Evolutionary conservation across 768 basidiomycete species (phyloP).

Genomic region (Glaciozyma martinii): DNA sequence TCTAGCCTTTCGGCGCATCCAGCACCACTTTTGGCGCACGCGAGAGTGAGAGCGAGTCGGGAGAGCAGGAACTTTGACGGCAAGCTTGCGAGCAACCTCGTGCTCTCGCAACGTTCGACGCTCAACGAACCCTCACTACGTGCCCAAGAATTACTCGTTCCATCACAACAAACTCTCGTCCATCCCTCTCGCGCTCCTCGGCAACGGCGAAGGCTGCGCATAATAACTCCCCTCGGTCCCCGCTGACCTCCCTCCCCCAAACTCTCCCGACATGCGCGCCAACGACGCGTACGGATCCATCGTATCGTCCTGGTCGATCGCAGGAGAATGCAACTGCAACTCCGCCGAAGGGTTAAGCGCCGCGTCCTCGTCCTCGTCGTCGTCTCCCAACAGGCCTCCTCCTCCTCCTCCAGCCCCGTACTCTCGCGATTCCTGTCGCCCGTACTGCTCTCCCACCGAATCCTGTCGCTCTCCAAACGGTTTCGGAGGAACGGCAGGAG

Average conservation of each 20-base stretch:
- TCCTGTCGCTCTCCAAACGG: neutral
- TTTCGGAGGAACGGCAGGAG: constrained; percentile 2
- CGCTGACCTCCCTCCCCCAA: neutral
- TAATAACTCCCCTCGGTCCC: constrained; percentile 3
- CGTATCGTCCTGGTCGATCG: constrained; percentile 6
- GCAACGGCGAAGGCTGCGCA: constrained; percentile 6
- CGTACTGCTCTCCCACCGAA: neutral
- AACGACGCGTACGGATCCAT: constrained; percentile 28
- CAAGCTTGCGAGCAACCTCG: too few relatives aligned
- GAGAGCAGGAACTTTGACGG: too few relatives aligned
- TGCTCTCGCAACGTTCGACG: too few relatives aligned
- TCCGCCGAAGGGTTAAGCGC: constrained; percentile 21
- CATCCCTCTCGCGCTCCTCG: neutral
- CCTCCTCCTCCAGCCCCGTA: neutral
- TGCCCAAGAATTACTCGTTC: neutral
- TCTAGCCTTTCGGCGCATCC: too few relatives aligned
- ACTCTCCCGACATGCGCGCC: constrained; percentile 16
- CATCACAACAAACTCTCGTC: constrained; percentile 24
- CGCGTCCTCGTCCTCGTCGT: constrained; percentile 26
- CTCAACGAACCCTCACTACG: too few relatives aligned
- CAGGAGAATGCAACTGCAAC: neutral
- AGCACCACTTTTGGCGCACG: too few relatives aligned
- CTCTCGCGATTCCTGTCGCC: neutral
- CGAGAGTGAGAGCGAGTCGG: too few relatives aligned
- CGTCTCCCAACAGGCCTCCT: constrained; percentile 8